Evolutionary conservation across 2,329 filamentous ascomycete genomes (phyloP), one percentile per base, ranked within the genome.

Genomic region (Penicillium nordicum): DNA sequence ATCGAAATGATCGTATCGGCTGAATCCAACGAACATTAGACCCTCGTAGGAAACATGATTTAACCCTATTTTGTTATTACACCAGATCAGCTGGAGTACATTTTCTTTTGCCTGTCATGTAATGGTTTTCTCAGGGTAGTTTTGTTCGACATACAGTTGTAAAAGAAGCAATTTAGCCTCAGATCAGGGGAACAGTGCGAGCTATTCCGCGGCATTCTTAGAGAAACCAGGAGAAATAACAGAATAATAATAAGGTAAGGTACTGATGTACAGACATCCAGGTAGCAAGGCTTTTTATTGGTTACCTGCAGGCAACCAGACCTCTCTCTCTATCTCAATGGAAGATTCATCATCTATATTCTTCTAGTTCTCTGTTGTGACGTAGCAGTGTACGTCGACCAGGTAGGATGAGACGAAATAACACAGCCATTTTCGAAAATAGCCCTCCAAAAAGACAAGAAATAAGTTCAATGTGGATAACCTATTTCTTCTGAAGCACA

Each of bases 71-170:
- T 21, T 11, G 29, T 16, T 12, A 23, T 6, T 8, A 16, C 4
- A 6, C 8, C 23, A 23, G 1, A 21, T 6, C 1, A 10, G 8
- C 7, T 10, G 6, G 23, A 16, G 12, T 2, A 5, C 3, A 30
- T 34, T 34, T 3, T 1, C 4, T 2, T 1, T 21, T 4, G 2
- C 16, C 0, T 18, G 23, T 1, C 1, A 14, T 18, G 25, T 12
- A 12, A 5, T 9, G 9, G n/a, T 4, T 2, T 32, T n/a, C 7
- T 21, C 11, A 4, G 21, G 6, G n/a, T 21, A 9, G 18, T 32
- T 21, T 8, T 9, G 11, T 21, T 7, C n/a, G 21, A 30, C 11
- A 9, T 30, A n/a, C 4, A 11, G 16, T 14, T 21, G n/a, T 44
- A 18, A 14, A 30, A 14, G 42, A 21, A 14, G 14, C 11, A 8